Percentiles rank a stretch among this genome's conserved stretches.
phyloP scores from a whole-genome alignment of 352 stramenopile species.

The Pythium utonaiense region DNA sequence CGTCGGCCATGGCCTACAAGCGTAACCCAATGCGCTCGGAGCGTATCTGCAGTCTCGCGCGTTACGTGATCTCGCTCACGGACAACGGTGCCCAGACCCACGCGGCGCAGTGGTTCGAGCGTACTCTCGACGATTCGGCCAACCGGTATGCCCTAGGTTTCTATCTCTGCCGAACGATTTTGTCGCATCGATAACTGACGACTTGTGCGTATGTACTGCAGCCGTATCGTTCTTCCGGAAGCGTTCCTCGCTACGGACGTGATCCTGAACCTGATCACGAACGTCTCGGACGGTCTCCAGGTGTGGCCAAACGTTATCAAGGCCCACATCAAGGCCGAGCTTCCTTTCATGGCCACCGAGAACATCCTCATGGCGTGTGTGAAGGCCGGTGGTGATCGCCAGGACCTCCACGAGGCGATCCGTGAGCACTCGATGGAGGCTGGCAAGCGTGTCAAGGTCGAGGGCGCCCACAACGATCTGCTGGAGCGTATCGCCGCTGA shows the following conservation, averaged over 20 bases:
- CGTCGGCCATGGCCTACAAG: conserved; percentile 99
- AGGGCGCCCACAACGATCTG: conserved; percentile 97
- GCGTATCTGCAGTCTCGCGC: conserved; percentile 95
- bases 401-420: conserved; percentile 97
- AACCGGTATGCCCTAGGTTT: conserved; percentile 79
- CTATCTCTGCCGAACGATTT: too few relatives aligned
- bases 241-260: conserved; percentile 97
- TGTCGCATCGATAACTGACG: not conserved
- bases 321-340: conserved; percentile 96
- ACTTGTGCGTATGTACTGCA: conserved; percentile 18
- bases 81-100: conserved; percentile 96
- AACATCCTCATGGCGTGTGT: conserved; percentile 99
- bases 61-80: conserved; percentile 98
- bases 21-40: conserved; percentile 99
- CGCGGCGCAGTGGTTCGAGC: conserved; percentile 98
- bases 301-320: conserved; percentile 95
- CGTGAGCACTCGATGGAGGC: conserved; percentile 98
- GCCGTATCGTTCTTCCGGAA: conserved; percentile 96
- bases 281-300: conserved; percentile 97
- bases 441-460: conserved; percentile 96
- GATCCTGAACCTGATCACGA: conserved; percentile 96
- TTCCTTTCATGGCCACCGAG: conserved; percentile 99
- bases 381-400: conserved; percentile 96
- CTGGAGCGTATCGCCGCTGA: conserved; percentile 96
- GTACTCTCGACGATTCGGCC: conserved; percentile 98